phyloP scores from a whole-genome alignment of 106 monocot genomes.

The Dendrobium officinale region DNA sequence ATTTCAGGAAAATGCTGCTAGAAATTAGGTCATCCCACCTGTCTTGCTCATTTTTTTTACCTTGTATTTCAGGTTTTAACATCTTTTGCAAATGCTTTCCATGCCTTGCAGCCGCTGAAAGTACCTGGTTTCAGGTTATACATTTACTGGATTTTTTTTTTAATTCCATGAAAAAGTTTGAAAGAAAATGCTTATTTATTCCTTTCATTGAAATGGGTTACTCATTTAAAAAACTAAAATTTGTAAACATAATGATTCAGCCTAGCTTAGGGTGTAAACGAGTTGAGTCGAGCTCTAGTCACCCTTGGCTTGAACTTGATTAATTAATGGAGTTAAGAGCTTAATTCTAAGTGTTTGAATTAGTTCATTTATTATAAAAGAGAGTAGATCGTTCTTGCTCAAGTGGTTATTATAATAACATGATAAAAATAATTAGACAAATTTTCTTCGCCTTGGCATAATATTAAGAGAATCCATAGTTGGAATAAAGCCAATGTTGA shows the following conservation, averaged over 20 bases:
- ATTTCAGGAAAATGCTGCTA: neutral
- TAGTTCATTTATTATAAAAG: too few species aligned
- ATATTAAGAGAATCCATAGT: neutral
- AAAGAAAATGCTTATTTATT: neutral
- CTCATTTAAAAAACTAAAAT: neutral
- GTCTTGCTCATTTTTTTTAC: neutral
- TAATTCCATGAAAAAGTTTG: neutral
- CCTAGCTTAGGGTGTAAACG: too few species aligned
- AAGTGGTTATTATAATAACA: too few species aligned
- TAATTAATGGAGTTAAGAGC: too few species aligned
- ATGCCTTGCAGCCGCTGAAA: conserved; percentile 78
- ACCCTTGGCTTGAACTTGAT: too few species aligned
- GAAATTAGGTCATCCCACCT: too few species aligned
- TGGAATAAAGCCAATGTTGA: neutral
- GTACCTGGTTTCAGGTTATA: conserved; percentile 87
- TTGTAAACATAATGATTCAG: neutral
- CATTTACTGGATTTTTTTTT: neutral
- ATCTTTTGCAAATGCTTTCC: conserved; percentile 85
- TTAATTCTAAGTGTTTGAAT: too few species aligned
- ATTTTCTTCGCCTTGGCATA: neutral
- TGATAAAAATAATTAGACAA: too few species aligned
- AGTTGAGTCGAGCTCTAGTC: too few species aligned
- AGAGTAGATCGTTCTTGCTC: too few species aligned
- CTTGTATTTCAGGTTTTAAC: conserved; percentile 61
- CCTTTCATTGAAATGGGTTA: neutral